Evolutionary conservation across 305 asterid species (phyloP), one percentile per base, ranked within the genome.

Genomic region (Fraxinus albicans): DNA sequence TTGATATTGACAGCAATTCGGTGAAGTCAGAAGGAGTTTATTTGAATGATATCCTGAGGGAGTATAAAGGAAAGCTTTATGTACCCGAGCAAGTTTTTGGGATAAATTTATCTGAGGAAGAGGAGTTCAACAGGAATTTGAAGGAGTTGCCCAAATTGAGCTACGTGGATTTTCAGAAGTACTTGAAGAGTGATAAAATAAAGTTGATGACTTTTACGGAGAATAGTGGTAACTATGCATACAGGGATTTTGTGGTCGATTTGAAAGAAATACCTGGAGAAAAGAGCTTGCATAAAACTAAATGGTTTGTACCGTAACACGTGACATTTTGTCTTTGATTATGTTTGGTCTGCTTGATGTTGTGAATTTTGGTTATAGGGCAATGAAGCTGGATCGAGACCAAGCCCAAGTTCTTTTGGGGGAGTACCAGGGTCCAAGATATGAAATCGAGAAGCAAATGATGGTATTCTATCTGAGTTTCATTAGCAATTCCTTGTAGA

Each of bases 71-170:
- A 87, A 93, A 92, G 85, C 93, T 96, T 29, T 96, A 93, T 89
- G 99, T 96, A 13, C 99, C 99, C 4, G 98, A 96, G 88, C 97
- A 95, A 81, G 89, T 92, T 36, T 96, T 95, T 58, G 91, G 91
- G 84, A 84, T 90, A 33, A 91, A 55, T 87, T 86, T 96, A 63
- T 91, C 98, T 0, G 98, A 96, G 84, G 99, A 95, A 80, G 97
- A 93, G 84, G 94, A 91, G 85, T 96, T 96, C 34, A 91, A 93
- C 77, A 91, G 87, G 90, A 88, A 83, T 77, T 89, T 93, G 82
- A 89, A 93, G 83, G 97, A 91, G 88, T 85, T 95, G 88, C 99
- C 99, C 2, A 90, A 77, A 80, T 81, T 96, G 92, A 88, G 86
- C 73, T 88, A 91, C 80, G 96, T 88, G 84, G 97, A 95, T 86